Percentiles rank a stretch among this genome's conserved stretches.
These are phyloP conservation scores for Neurospora discreta DNA, from an alignment of 495 filamentous ascomycete genomes.

Conservation along the genomic window DNA sequence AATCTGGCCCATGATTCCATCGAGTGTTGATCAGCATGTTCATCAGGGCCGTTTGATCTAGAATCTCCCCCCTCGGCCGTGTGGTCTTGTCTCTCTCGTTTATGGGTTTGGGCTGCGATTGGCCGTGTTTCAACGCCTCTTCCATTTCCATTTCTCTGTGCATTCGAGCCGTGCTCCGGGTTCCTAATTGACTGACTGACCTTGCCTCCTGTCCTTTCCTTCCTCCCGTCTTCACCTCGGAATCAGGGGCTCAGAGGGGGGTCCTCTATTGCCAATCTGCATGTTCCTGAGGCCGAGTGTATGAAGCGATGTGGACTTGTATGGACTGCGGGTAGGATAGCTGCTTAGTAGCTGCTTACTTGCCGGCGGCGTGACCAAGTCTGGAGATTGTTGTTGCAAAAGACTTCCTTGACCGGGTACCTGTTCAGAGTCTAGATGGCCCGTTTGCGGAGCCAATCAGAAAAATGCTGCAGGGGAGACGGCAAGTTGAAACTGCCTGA, in stretches of 20 bases:
- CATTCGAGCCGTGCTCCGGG: slow-evolving; percentile 4
- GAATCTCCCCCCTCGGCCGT: background rate
- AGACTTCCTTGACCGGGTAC: background rate
- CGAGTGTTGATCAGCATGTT: background rate
- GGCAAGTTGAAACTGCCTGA: background rate
- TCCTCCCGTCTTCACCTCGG: background rate
- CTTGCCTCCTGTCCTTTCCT: slow-evolving; percentile 1
- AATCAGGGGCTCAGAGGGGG: background rate
- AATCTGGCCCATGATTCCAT: background rate
- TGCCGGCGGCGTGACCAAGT: background rate
- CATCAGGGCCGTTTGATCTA: background rate
- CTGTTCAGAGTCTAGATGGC: background rate
- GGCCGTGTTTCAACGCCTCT: slow-evolving; percentile 13
- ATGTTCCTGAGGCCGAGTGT: background rate
- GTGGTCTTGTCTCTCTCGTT: background rate
- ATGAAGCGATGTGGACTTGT: background rate
- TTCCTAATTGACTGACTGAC: background rate
- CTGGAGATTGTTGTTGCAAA: background rate
- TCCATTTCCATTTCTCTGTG: slow-evolving; percentile 11
- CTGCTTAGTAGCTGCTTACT: background rate
- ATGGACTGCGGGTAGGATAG: background rate
- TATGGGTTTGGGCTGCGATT: slow-evolving; percentile 9
- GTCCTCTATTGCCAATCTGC: background rate
- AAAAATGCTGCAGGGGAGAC: background rate
- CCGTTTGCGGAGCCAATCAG: background rate